Conservation (phyloP, 2,329 filamentous ascomycete genomes). For the Xenoacremonium recifei region DNA sequence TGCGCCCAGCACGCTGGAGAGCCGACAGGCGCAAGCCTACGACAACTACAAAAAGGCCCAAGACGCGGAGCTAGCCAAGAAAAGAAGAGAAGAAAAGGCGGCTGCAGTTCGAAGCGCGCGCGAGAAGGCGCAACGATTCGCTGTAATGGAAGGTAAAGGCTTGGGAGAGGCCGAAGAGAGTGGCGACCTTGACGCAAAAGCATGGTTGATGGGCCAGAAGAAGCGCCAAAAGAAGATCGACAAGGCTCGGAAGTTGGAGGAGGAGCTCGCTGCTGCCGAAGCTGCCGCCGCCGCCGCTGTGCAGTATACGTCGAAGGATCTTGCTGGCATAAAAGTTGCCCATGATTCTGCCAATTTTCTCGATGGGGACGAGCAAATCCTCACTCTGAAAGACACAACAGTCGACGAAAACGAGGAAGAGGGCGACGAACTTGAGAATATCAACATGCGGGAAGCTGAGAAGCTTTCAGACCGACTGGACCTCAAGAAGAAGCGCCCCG, state of each 20-base stretch:
- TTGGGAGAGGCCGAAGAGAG: conserved; percentile 73
- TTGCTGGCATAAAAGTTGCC: conserved; percentile 87
- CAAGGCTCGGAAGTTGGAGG: conserved; percentile 67
- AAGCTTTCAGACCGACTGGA: conserved; percentile 73
- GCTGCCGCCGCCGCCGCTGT: conserved; percentile 59
- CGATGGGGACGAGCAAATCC: conserved; percentile 80
- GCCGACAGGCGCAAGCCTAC: conserved; percentile 68
- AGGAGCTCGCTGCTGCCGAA: conserved; percentile 77
- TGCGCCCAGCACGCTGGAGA: conserved; percentile 78
- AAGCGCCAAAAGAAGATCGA: conserved; percentile 92
- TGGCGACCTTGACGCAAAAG: conserved; percentile 70
- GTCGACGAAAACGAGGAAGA: conserved; percentile 82
- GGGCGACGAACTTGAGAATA: conserved; percentile 85
- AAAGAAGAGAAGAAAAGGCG: conserved; percentile 75
- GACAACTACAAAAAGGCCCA: conserved; percentile 68
- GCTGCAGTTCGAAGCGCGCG: conserved; percentile 83
- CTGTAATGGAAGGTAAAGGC: conserved; percentile 77
- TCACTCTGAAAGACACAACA: conserved; percentile 91
- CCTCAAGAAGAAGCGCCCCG: conserved; percentile 84
- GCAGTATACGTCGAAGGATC: conserved; percentile 79
- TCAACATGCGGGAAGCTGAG: conserved; percentile 70
- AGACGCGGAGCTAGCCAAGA: conserved; percentile 75
- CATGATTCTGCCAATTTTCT: conserved; percentile 83
- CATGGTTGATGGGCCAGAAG: conserved; percentile 87
- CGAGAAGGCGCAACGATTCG: conserved; percentile 75